Conservation (phyloP, 1,284 basidiomycete species). For the Cryptococcus hybrid region DNA sequence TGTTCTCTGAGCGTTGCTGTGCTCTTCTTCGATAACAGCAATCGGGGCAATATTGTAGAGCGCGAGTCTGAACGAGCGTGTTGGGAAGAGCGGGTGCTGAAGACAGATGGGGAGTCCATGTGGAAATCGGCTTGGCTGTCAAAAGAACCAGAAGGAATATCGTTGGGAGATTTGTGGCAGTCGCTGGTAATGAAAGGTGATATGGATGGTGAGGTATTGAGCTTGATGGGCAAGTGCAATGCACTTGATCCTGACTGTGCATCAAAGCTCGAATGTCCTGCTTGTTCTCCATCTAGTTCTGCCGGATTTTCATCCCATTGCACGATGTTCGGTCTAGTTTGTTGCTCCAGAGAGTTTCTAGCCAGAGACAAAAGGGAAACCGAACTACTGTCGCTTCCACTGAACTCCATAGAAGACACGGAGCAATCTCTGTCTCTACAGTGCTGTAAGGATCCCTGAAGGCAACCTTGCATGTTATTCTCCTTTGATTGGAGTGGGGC, state of each 20-base stretch:
- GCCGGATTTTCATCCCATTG: slow-evolving; percentile 27
- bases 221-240: background rate
- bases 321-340: slow-evolving; percentile 18
- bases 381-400: slow-evolving; percentile 36
- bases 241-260: background rate
- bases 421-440: slow-evolving; percentile 25
- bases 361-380: slow-evolving; percentile 32
- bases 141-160: background rate
- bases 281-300: slow-evolving; percentile 14
- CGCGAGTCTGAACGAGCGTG: background rate
- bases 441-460: slow-evolving; percentile 7
- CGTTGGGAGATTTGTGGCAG: slow-evolving; percentile 13
- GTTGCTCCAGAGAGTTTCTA: slow-evolving; percentile 20
- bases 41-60: slow-evolving; percentile 12
- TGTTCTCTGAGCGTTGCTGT: background rate
- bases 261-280: slow-evolving; percentile 1
- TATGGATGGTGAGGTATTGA: background rate
- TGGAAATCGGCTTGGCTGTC: background rate
- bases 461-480: slow-evolving; percentile 1
- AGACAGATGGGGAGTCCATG: background rate
- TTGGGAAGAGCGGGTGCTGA: slow-evolving; percentile 1
- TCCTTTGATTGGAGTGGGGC: slow-evolving; percentile 10
- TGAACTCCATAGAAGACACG: slow-evolving; percentile 30
- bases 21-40: slow-evolving; percentile 13
- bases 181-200: background rate